These are phyloP conservation scores for Didymella pomorum DNA, from an alignment of 2,329 filamentous ascomycete species.

Conservation along the genomic window DNA sequence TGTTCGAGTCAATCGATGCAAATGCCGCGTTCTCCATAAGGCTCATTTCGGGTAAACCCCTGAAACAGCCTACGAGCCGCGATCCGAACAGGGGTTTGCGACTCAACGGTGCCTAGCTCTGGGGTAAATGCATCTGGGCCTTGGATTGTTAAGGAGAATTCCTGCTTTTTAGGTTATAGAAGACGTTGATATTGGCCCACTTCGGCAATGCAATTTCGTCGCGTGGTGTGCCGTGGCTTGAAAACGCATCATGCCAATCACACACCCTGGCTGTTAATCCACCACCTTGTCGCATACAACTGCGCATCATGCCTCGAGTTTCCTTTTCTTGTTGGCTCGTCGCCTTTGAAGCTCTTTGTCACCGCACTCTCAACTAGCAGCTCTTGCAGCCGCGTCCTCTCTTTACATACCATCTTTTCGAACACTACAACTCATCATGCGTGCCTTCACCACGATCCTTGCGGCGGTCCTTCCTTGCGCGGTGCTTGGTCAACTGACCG, in stretches of 20 bases:
- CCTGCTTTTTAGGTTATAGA: conserved; percentile 32
- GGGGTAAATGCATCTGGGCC: conserved; percentile 30
- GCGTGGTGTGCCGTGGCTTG: conserved; percentile 18
- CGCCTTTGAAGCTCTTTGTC: conserved; percentile 23
- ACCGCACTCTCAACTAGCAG: conserved; percentile 27
- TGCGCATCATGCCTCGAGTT: conserved; percentile 19
- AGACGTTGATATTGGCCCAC: conserved; percentile 22
- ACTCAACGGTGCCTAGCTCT: conserved; percentile 19
- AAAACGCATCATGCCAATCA: conserved; percentile 30
- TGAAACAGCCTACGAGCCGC: conserved; percentile 33
- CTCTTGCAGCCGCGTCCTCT: conserved; percentile 37
- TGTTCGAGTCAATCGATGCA: conserved; percentile 24
- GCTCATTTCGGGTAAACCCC: conserved; percentile 47
- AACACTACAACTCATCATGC: conserved; percentile 28
- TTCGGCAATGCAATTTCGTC: conserved; percentile 42
- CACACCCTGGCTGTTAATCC: conserved; percentile 35
- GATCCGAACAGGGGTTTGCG: conserved; percentile 34
- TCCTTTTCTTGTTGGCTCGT: conserved; percentile 26
- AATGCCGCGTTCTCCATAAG: conserved; percentile 34
- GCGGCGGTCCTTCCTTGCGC: conserved; percentile 46
- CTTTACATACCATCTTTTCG: background rate
- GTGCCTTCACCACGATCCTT: conserved; percentile 35
- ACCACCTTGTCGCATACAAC: conserved; percentile 23
- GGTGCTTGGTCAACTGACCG: conserved; percentile 43
- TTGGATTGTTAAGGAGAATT: conserved; percentile 32